Evolutionary conservation across 805 yeast genomes (phyloP).

Genomic region (Scheffersomyces coipomensis): DNA sequence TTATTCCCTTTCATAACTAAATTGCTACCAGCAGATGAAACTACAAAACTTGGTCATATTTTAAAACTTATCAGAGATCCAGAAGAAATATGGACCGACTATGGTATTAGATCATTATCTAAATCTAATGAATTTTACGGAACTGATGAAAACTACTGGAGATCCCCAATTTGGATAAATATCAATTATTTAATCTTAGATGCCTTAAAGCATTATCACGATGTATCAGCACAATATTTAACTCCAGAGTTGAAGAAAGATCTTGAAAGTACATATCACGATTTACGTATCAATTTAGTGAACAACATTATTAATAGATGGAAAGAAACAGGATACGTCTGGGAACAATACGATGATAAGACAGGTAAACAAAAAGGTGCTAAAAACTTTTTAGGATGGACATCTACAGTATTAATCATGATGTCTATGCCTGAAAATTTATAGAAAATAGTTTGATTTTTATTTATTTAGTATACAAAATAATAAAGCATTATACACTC

Average conservation of each 20-base stretch:
- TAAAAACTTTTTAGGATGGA: slow-evolving; percentile 93
- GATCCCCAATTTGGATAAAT: slow-evolving; percentile 91
- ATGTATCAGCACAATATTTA: slow-evolving; percentile 22
- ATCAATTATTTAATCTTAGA: slow-evolving; percentile 83
- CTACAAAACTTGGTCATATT: slow-evolving; percentile 46
- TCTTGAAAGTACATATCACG: slow-evolving; percentile 42
- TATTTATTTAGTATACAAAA: too few species aligned
- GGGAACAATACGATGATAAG: slow-evolving; percentile 84
- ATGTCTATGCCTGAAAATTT: slow-evolving; percentile 75
- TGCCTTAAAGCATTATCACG: slow-evolving; percentile 56
- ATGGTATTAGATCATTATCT: slow-evolving; percentile 81
- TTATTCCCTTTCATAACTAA: slow-evolving; percentile 80
- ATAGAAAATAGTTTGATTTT: slow-evolving; percentile 5
- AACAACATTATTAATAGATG: slow-evolving; percentile 68
- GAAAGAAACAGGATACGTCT: slow-evolving; percentile 74
- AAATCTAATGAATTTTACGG: slow-evolving; percentile 63
- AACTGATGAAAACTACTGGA: slow-evolving; percentile 90
- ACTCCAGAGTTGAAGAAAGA: slow-evolving; percentile 39
- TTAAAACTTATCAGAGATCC: slow-evolving; percentile 65
- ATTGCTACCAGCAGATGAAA: slow-evolving; percentile 49
- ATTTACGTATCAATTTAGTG: slow-evolving; percentile 66
- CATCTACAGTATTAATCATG: slow-evolving; percentile 74
- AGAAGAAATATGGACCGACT: slow-evolving; percentile 70
- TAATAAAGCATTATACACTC: too few species aligned
- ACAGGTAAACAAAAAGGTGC: slow-evolving; percentile 80